A percentile compares a stretch with the other conserved stretches of the same genome.
Conservation (phyloP, 352 stramenopile genomes). For the Pythium apleroticum region DNA sequence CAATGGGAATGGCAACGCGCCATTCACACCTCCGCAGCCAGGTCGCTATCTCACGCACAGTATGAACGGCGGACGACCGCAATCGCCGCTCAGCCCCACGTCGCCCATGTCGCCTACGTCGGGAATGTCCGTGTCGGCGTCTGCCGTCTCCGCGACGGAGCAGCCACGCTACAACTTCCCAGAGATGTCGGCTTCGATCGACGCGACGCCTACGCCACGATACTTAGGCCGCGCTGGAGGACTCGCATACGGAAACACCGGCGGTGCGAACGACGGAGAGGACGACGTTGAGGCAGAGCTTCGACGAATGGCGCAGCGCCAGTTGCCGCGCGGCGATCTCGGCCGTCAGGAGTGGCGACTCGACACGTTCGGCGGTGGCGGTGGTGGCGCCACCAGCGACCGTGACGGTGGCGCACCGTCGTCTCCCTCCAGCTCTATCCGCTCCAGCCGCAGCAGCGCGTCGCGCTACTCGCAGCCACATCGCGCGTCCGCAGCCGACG, state of each 20-base stretch:
- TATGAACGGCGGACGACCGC: constrained; percentile 21
- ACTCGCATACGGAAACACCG: constrained; percentile 19
- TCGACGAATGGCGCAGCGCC: constrained; percentile 71
- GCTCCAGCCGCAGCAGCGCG: constrained; percentile 33
- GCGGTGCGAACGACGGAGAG: constrained; percentile 34
- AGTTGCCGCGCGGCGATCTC: constrained; percentile 75
- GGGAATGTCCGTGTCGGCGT: constrained; percentile 70
- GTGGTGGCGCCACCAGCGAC: constrained; percentile 12
- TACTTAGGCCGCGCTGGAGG: constrained; percentile 58
- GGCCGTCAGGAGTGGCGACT: constrained; percentile 76
- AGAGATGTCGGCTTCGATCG: constrained; percentile 81
- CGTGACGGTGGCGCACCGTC: constrained; percentile 26
- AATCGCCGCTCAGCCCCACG: constrained; percentile 37
- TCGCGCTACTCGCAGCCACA: constrained; percentile 4
- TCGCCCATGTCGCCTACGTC: constrained; percentile 72
- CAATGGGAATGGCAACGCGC: neutral
- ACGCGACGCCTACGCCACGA: constrained; percentile 70
- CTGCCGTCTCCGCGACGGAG: constrained; percentile 77
- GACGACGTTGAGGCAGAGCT: constrained; percentile 81
- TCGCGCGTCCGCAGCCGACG: neutral
- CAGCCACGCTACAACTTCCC: constrained; percentile 68
- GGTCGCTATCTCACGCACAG: constrained; percentile 47
- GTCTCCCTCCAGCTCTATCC: constrained; percentile 48
- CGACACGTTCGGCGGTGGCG: constrained; percentile 45
- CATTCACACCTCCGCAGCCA: constrained; percentile 21